Conservation (phyloP, 768 basidiomycete species). For the Hypholoma fasciculare region DNA sequence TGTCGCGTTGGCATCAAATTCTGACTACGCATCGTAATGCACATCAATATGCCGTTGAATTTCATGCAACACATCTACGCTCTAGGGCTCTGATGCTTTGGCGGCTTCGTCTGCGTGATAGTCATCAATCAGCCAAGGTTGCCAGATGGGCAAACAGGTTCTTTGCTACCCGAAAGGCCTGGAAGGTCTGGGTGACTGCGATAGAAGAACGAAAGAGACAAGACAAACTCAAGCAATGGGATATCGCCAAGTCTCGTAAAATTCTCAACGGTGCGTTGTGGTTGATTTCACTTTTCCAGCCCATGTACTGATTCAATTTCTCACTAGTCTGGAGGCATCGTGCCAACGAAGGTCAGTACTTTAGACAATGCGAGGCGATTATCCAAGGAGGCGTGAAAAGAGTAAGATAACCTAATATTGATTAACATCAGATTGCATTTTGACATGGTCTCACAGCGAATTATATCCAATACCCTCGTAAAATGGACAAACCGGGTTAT, state of each 20-base stretch:
- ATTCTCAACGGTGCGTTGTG: constrained; percentile 15
- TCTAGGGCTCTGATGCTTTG: constrained; percentile 20
- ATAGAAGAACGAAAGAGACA: constrained; percentile 25
- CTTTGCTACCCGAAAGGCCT: constrained; percentile 24
- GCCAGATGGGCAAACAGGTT: constrained; percentile 26
- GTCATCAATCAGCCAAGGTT: constrained; percentile 21
- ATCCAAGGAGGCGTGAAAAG: constrained; percentile 38
- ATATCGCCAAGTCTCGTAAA: constrained; percentile 14
- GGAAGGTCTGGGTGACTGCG: constrained; percentile 20
- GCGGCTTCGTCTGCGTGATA: constrained; percentile 22
- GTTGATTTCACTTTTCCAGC: background rate
- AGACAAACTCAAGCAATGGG: constrained; percentile 21
- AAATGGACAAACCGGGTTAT: constrained; percentile 77
- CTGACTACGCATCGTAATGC: constrained; percentile 21
- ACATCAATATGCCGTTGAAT: constrained; percentile 19
- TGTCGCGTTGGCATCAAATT: constrained; percentile 22
- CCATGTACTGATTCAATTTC: background rate
- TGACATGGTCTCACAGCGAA: constrained; percentile 41
- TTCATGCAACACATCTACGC: constrained; percentile 20
- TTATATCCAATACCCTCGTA: constrained; percentile 45
- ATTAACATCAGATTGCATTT: background rate
- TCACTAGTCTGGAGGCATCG: constrained; percentile 48
- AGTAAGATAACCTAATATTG: constrained; percentile 22
- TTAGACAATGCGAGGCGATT: constrained; percentile 43
- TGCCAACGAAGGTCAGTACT: constrained; percentile 36